These are phyloP conservation scores for Colletotrichum spaethianum DNA, from an alignment of 2,329 filamentous ascomycete species.

Conservation along the genomic window DNA sequence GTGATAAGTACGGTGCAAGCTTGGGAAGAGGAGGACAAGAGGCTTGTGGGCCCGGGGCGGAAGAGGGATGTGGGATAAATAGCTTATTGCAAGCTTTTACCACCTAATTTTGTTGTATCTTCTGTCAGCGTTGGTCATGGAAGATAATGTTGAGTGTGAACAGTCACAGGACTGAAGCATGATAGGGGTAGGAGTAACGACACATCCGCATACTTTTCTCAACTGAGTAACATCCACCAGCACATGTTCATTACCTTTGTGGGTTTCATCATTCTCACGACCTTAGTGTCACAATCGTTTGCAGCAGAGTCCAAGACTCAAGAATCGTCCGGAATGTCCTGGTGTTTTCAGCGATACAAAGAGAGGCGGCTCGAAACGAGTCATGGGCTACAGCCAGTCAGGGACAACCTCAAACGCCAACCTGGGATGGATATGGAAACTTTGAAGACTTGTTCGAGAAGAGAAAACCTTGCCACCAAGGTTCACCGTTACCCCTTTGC, in stretches of 20 bases:
- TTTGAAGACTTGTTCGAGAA: neutral
- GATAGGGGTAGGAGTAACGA: neutral
- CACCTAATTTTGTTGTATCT: neutral
- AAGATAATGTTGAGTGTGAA: neutral
- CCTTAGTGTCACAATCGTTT: too few species aligned
- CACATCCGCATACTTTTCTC: neutral
- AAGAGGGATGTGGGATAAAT: neutral
- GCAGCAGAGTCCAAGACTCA: neutral
- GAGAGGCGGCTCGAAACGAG: neutral
- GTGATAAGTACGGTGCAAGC: too few species aligned
- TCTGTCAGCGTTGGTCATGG: neutral
- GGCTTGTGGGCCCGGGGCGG: neutral
- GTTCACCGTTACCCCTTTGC: neutral
- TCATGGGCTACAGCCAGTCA: neutral
- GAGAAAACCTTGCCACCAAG: neutral
- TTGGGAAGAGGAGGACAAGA: neutral
- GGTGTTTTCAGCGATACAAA: neutral
- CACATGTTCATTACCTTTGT: neutral
- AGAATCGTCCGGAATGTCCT: neutral
- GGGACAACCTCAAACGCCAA: neutral
- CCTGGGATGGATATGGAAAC: neutral
- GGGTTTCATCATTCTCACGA: neutral
- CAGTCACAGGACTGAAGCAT: neutral
- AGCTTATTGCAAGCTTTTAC: neutral
- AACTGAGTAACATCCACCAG: neutral